Evolutionary conservation across 2,329 filamentous ascomycete species (phyloP), one percentile per base, ranked within the genome.

Genomic region (Fusarium annulatum): DNA sequence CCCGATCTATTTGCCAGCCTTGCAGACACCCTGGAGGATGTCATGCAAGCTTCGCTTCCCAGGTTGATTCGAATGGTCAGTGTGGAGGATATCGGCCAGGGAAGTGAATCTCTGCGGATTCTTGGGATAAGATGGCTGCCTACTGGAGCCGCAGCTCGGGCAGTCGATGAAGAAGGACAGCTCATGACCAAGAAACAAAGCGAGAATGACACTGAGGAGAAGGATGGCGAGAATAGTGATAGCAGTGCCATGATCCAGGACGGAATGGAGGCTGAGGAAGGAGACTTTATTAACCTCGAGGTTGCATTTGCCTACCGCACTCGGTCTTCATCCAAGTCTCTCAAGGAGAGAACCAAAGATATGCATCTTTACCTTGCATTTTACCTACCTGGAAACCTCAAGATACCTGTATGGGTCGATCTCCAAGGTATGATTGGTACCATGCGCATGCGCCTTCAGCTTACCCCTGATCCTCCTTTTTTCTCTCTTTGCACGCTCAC

Each of bases 261-360:
- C 74, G 91, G 90, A 3, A 92, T 94, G 90, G 90, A 93, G 75
- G 92, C 91, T 5, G 92, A 94, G 80, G 91, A 94, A 78, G 92
- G 92, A 16, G 92, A 94, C 72, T 94, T 94, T 76, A 87, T 94
- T 79, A 95, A 95, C 77, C 82, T 95, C 59, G 93, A 95, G 78
- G 84, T 94, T 21, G 92, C 91, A 0, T 92, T 95, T 76, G 90
- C 93, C 3, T 95, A 95, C 80, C 87, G 91, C 41, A 89, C 90
- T 15, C 86, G 90, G 36, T 88, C 89, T 1, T 88, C 87, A 14
- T 87, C 87, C 36, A 90, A 88, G 71, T 89, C 87, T 5, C 84
- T 93, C 56, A 91, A 92, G 70, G 88, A 91, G 21, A 92, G 93
- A 76, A 93, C 93, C 76, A 92, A 92, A 68, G 79, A 84, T 42